Conservation (phyloP, 208 protist genomes). For the Leishmania major region DNA sequence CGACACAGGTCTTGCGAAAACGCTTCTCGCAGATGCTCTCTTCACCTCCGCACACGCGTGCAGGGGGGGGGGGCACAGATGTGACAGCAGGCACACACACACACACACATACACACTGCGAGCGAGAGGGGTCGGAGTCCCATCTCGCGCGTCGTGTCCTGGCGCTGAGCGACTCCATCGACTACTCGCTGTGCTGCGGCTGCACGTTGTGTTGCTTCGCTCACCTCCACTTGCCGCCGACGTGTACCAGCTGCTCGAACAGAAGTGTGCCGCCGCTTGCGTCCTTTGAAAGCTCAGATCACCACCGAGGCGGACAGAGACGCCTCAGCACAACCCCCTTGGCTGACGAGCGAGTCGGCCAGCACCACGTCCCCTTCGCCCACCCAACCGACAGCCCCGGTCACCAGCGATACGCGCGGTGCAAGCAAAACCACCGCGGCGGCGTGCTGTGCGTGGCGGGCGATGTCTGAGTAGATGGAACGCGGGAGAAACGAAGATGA, state of each 20-base stretch:
- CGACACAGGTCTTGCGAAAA: not conserved
- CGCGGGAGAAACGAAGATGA: not conserved
- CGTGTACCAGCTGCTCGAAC: not conserved
- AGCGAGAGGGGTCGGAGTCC: not conserved
- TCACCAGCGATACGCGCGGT: constrained; percentile 52
- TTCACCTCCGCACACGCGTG: not conserved
- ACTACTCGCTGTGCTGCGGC: not conserved
- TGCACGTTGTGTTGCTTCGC: not conserved
- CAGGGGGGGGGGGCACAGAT: not conserved
- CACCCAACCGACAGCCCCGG: constrained; percentile 64
- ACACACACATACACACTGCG: not conserved
- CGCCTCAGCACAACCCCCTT: constrained; percentile 43
- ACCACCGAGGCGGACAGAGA: constrained; percentile 81
- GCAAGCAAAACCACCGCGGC: constrained; percentile 49
- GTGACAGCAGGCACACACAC: not conserved
- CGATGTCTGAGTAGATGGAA: constrained; percentile 37
- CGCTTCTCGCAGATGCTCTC: not conserved
- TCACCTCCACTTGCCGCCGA: not conserved
- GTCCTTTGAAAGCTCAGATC: not conserved
- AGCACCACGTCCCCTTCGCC: constrained; percentile 59
- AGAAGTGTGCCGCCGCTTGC: not conserved
- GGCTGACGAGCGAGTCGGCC: constrained; percentile 30
- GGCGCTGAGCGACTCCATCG: not conserved
- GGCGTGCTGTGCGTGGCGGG: constrained; percentile 4
- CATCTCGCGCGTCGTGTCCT: not conserved